A percentile compares a stretch with the other conserved stretches of the same genome.
Evolutionary conservation across 2,329 filamentous ascomycete genomes (phyloP).

Genomic region (Helotiales sp.): DNA sequence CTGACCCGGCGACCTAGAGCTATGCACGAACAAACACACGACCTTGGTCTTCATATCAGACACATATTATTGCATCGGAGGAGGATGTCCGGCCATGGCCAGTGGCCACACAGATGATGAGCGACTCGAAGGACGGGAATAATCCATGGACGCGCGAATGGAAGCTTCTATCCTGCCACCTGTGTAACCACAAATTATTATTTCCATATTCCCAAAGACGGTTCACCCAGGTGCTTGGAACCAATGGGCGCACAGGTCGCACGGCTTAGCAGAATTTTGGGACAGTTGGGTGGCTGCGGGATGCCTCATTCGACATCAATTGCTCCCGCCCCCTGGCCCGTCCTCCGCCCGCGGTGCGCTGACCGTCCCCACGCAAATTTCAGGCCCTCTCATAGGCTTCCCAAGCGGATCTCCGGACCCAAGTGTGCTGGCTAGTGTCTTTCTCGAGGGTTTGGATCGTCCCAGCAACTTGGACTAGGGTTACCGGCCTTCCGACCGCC

Average conservation of each 20-base stretch:
- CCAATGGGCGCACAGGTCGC: background rate
- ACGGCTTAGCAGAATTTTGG: background rate
- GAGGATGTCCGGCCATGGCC: background rate
- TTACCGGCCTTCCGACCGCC: background rate
- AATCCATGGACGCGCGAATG: no score
- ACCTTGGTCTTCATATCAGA: background rate
- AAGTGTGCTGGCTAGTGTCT: background rate
- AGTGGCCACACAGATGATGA: background rate
- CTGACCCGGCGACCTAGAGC: background rate
- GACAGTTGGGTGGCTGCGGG: background rate
- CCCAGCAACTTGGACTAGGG: background rate
- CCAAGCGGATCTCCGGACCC: background rate
- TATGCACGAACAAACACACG: background rate
- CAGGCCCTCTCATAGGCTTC: background rate
- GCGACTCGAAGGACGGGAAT: background rate
- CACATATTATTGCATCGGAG: background rate
- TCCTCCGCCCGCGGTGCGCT: background rate
- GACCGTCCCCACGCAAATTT: background rate
- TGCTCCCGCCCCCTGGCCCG: background rate
- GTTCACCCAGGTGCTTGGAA: constrained; percentile 14
- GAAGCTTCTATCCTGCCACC: background rate
- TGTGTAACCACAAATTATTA: no score
- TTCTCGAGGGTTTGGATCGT: background rate
- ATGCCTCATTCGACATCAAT: background rate
- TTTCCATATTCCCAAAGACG: constrained; percentile 4